Evolutionary conservation across 1,284 basidiomycete genomes (phyloP).

Genomic region (Puccinia triticina): DNA sequence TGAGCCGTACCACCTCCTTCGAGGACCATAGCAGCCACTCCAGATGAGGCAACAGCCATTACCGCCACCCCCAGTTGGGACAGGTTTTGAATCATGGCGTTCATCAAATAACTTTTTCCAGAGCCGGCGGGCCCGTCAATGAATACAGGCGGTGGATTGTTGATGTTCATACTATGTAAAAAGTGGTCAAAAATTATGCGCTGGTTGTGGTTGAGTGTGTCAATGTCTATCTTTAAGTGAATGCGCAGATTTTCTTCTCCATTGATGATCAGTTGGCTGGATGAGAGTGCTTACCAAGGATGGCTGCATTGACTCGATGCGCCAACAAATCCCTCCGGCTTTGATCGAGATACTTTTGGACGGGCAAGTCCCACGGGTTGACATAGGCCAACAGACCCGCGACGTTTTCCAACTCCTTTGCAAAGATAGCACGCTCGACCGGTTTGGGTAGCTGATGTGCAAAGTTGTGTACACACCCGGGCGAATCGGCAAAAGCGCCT

Average conservation of each 20-base stretch:
- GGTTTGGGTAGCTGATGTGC: slow-evolving; percentile 66
- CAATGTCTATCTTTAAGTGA: too few relatives aligned
- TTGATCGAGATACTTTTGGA: slow-evolving; percentile 72
- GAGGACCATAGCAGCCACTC: neutral
- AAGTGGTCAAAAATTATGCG: too few relatives aligned
- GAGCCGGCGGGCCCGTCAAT: neutral
- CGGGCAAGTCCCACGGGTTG: slow-evolving; percentile 70
- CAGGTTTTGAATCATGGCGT: neutral
- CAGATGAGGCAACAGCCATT: neutral
- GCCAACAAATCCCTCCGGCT: slow-evolving; percentile 75
- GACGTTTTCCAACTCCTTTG: slow-evolving; percentile 72
- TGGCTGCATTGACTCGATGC: slow-evolving; percentile 81
- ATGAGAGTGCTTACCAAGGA: slow-evolving; percentile 68
- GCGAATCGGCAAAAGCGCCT: too few relatives aligned
- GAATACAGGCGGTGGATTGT: too few relatives aligned
- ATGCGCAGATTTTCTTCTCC: too few relatives aligned
- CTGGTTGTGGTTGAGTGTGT: too few relatives aligned
- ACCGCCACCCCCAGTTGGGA: neutral
- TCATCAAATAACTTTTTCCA: slow-evolving; percentile 21
- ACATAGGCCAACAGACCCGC: slow-evolving; percentile 75
- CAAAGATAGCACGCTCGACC: slow-evolving; percentile 67
- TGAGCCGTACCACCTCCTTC: neutral
- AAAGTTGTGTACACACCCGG: slow-evolving; percentile 68
- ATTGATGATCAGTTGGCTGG: neutral
- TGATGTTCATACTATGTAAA: too few relatives aligned